phyloP scores from a whole-genome alignment of 1,284 basidiomycete species.

The Cryptococcus sp. region DNA sequence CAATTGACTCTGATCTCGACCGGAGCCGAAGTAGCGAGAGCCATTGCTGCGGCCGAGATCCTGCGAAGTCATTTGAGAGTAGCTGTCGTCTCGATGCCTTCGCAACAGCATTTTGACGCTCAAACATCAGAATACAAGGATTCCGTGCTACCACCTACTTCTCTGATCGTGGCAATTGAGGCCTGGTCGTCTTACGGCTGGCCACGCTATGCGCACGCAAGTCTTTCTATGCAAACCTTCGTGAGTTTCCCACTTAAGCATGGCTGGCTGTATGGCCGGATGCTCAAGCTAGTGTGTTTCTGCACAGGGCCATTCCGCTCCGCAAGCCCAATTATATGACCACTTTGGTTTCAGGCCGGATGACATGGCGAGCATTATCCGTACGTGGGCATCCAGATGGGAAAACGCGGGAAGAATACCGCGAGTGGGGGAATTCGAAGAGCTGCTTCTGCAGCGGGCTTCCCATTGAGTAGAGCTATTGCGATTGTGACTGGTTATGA shows the following conservation, averaged over 20 bases:
- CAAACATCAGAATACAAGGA: constrained; percentile 36
- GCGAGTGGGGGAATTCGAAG: constrained; percentile 45
- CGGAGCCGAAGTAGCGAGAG: constrained; percentile 43
- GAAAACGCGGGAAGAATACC: constrained; percentile 22
- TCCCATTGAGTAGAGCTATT: no score
- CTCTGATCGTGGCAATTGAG: constrained; percentile 44
- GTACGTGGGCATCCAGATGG: constrained; percentile 20
- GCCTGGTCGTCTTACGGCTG: constrained; percentile 44
- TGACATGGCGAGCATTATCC: constrained; percentile 35
- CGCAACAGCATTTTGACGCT: constrained; percentile 37
- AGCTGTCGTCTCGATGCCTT: constrained; percentile 48
- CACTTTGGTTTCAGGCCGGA: constrained; percentile 44
- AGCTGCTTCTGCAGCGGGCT: constrained; percentile 22
- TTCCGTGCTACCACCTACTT: constrained; percentile 29
- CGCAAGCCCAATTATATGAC: constrained; percentile 35
- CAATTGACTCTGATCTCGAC: constrained; percentile 44
- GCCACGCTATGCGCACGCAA: constrained; percentile 46
- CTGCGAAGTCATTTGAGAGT: constrained; percentile 22
- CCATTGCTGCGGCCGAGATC: constrained; percentile 37
- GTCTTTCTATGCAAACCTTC: constrained; percentile 43
- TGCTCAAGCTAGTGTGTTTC: no score
- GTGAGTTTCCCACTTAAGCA: not conserved
- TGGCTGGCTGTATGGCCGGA: no score
- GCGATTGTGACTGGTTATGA: no score
- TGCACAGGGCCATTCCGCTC: constrained; percentile 32